Evolutionary conservation across 2,329 filamentous ascomycete species (phyloP).

Genomic region (Aureobasidium sp.): DNA sequence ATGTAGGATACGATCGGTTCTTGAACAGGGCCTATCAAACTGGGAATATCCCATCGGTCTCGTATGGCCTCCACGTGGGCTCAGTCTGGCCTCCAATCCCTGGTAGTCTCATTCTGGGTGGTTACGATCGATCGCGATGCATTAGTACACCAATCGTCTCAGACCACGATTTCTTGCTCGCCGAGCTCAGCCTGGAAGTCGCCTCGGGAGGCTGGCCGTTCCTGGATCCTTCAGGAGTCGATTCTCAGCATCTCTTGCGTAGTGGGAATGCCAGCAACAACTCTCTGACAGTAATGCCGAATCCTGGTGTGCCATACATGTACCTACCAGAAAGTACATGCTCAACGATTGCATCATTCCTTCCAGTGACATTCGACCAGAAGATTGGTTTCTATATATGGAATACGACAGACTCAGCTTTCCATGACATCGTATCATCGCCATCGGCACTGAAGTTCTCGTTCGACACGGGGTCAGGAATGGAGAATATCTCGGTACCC

Average conservation of each 20-base stretch:
- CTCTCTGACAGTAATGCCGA: background rate
- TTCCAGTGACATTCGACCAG: background rate
- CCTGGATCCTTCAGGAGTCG: background rate
- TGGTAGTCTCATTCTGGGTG: background rate
- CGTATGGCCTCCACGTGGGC: slow-evolving; percentile 1
- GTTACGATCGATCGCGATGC: background rate
- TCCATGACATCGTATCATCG: background rate
- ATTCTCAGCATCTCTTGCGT: background rate
- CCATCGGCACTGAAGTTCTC: background rate
- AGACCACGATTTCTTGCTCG: background rate
- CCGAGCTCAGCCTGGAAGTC: background rate
- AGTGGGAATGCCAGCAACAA: background rate
- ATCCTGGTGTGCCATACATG: slow-evolving; percentile 4
- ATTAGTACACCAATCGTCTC: background rate
- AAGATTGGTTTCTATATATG: background rate
- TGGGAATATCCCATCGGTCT: background rate
- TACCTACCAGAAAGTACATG: background rate
- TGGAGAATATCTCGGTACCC: background rate
- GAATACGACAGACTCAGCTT: background rate
- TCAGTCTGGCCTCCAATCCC: background rate
- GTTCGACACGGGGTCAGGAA: background rate
- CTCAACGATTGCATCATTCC: background rate
- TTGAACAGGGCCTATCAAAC: background rate
- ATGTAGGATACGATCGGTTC: background rate
- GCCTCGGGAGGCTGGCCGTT: background rate